Evolutionary conservation across 441 rosid genomes (phyloP).

Genomic region (Euphorbia corollata): DNA sequence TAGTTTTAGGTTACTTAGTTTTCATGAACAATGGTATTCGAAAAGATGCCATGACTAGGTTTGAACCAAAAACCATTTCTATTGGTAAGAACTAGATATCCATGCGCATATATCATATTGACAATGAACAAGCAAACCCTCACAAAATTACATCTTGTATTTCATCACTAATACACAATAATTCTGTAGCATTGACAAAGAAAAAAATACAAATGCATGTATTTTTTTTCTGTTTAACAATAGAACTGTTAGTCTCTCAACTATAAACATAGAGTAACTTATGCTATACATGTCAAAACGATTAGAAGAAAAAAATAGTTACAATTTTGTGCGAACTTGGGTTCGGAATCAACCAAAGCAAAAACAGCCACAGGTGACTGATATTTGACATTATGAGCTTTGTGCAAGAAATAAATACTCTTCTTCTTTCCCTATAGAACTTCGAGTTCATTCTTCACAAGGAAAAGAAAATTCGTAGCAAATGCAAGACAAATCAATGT

Average conservation of each 20-base stretch:
- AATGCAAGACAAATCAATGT: constrained; percentile 9
- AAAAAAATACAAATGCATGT: neutral
- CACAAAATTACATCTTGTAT: neutral
- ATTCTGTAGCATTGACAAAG: neutral
- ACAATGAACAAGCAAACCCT: too few relatives aligned
- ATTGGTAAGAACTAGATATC: neutral
- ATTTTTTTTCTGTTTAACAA: neutral
- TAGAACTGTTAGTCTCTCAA: neutral
- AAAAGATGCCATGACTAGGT: too few relatives aligned
- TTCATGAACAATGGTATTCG: too few relatives aligned
- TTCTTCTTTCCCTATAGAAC: constrained; percentile 19
- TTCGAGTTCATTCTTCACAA: constrained; percentile 15
- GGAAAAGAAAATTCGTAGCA: constrained; percentile 11
- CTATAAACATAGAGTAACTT: neutral
- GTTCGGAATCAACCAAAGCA: constrained; percentile 12
- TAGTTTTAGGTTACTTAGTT: too few relatives aligned
- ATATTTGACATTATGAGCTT: constrained; percentile 17
- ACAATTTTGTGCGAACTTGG: constrained; percentile 18
- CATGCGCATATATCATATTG: too few relatives aligned
- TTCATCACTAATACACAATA: neutral
- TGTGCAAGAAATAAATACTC: constrained; percentile 18
- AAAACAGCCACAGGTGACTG: constrained; percentile 19
- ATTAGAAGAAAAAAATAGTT: constrained; percentile 5
- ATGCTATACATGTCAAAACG: neutral
- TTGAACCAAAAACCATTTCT: too few relatives aligned